These are phyloP conservation scores for Mycena rebaudengoi DNA, from an alignment of 768 basidiomycete genomes.

Conservation along the genomic window DNA sequence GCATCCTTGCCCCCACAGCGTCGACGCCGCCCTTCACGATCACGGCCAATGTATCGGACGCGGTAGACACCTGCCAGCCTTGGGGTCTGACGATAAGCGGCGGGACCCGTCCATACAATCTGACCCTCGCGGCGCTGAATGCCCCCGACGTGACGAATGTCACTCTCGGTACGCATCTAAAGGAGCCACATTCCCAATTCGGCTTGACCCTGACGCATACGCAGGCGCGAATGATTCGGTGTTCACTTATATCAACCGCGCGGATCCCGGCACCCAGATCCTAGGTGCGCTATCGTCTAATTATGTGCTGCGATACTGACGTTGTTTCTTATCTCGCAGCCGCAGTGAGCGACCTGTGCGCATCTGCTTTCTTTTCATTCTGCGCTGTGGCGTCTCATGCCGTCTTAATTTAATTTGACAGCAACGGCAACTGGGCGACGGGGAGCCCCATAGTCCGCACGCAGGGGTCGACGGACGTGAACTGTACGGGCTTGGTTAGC, in stretches of 20 bases:
- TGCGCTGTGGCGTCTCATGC: neutral
- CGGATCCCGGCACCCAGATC: constrained; percentile 43
- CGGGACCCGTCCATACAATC: constrained; percentile 53
- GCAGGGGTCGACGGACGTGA: constrained; percentile 20
- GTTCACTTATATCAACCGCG: constrained; percentile 54
- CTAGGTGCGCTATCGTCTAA: constrained; percentile 44
- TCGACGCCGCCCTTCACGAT: constrained; percentile 34
- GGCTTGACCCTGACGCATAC: neutral
- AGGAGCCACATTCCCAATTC: too few species aligned
- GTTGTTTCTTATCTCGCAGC: constrained; percentile 33
- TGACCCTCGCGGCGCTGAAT: constrained; percentile 47
- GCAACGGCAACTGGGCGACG: constrained; percentile 49
- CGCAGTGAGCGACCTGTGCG: constrained; percentile 55
- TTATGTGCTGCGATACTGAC: neutral
- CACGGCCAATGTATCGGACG: constrained; percentile 44
- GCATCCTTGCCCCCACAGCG: constrained; percentile 19
- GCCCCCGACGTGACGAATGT: constrained; percentile 52
- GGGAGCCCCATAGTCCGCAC: constrained; percentile 42
- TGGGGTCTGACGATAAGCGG: constrained; percentile 56
- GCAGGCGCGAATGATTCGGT: constrained; percentile 38
- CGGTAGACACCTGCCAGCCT: constrained; percentile 52
- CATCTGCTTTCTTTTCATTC: constrained; percentile 13
- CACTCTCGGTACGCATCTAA: constrained; percentile 38
- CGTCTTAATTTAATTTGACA: constrained; percentile 26
- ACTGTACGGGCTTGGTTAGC: neutral